Conservation (phyloP, 2,329 filamentous ascomycete genomes). For the Knufia fluminis region DNA sequence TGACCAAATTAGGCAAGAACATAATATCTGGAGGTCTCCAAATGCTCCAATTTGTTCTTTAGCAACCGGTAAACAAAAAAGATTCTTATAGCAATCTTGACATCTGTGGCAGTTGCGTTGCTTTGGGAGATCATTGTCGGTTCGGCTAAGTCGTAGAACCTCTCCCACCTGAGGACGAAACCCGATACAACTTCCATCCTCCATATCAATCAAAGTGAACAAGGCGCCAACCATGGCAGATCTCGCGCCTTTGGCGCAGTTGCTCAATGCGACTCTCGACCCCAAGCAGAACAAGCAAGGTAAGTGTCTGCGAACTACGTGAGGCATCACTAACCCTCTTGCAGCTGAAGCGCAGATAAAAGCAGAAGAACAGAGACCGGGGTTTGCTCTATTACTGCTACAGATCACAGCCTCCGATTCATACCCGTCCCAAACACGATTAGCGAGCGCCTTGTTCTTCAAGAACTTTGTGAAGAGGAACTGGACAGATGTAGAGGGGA, state of each 20-base stretch:
- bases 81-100: neutral
- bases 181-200: no score
- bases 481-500: conserved; percentile 92
- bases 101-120: neutral
- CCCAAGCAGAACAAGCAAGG: conserved; percentile 83
- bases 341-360: conserved; percentile 74
- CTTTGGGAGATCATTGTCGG: no score
- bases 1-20: neutral
- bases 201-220: neutral
- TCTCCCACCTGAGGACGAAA: no score
- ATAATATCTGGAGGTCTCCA: neutral
- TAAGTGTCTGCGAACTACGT: conserved; percentile 30
- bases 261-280: conserved; percentile 86
- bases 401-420: conserved; percentile 75
- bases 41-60: neutral
- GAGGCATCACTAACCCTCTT: conserved; percentile 12
- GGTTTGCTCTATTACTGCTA: conserved; percentile 79
- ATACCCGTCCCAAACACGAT: conserved; percentile 66
- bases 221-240: conserved; percentile 41
- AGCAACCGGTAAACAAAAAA: neutral
- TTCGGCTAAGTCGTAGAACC: no score
- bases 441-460: conserved; percentile 86
- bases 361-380: conserved; percentile 68
- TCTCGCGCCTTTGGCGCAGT: conserved; percentile 52
- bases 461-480: conserved; percentile 96